Conservation (phyloP, 1,284 basidiomycete species). For the Marasmius sp. region DNA sequence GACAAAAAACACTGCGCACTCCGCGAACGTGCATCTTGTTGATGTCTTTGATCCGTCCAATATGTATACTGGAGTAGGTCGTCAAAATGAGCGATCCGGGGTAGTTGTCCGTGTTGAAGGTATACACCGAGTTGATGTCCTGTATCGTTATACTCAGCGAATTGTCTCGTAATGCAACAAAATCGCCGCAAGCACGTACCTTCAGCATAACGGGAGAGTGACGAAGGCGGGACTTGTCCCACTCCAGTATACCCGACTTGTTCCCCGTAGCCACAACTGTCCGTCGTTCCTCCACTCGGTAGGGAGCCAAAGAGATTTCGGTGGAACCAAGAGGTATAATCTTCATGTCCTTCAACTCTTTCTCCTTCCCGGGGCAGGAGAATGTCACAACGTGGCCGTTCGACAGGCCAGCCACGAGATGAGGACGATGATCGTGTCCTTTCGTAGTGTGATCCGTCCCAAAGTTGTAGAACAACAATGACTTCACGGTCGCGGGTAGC, state of each 20-base stretch:
- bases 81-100: constrained; percentile 59
- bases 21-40: constrained; percentile 83
- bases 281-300: constrained; percentile 46
- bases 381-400: constrained; percentile 80
- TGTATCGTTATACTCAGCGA: constrained; percentile 24
- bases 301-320: constrained; percentile 62
- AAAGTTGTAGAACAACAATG: constrained; percentile 72
- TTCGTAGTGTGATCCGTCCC: constrained; percentile 35
- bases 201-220: constrained; percentile 76
- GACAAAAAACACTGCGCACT: constrained; percentile 38
- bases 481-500: constrained; percentile 65
- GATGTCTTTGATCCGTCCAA: constrained; percentile 68
- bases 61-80: constrained; percentile 52
- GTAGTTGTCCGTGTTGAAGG: constrained; percentile 48
- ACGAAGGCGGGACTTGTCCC: constrained; percentile 63
- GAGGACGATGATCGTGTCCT: constrained; percentile 41
- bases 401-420: constrained; percentile 77
- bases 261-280: constrained; percentile 68
- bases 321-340: constrained; percentile 65
- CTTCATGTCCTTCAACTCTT: constrained; percentile 53
- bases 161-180: background rate
- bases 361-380: constrained; percentile 25
- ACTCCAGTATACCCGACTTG: constrained; percentile 63
- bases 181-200: constrained; percentile 39
- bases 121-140: constrained; percentile 60